Conservation (phyloP, 1,284 basidiomycete genomes). For the Cystobasidium sp. region DNA sequence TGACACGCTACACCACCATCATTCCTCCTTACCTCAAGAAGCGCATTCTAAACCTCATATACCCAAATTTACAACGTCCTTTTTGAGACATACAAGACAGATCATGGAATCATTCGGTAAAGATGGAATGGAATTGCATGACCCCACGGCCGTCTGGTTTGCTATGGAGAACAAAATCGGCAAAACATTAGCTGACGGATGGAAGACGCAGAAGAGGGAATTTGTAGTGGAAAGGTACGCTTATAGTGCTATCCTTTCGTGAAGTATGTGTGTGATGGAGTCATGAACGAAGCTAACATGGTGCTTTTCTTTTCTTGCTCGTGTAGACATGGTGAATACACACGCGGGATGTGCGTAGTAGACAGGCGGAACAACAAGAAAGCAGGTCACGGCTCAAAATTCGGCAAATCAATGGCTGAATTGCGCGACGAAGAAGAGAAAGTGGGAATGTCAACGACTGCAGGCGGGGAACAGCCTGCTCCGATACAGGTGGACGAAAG, state of each 20-base stretch:
- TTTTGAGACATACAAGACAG: slow-evolving; percentile 74
- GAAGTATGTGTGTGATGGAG: too few species aligned
- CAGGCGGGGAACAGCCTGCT: slow-evolving; percentile 12
- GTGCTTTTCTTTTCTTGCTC: neutral
- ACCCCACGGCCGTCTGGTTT: slow-evolving; percentile 79
- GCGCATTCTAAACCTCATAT: slow-evolving; percentile 39
- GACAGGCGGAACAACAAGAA: slow-evolving; percentile 26
- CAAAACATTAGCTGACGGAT: neutral
- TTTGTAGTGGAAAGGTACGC: slow-evolving; percentile 33
- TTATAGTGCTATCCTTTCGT: neutral
- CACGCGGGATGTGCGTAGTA: slow-evolving; percentile 43
- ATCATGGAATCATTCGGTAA: slow-evolving; percentile 67
- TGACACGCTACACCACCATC: slow-evolving; percentile 33
- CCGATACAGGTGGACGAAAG: slow-evolving; percentile 27
- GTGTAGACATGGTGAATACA: slow-evolving; percentile 29
- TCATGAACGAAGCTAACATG: neutral
- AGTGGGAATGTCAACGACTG: neutral
- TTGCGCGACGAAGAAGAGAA: slow-evolving; percentile 8
- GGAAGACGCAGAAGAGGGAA: slow-evolving; percentile 26
- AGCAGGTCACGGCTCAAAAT: slow-evolving; percentile 14
- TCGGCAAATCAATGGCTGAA: slow-evolving; percentile 29
- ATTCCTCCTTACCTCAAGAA: neutral
- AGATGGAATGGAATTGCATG: slow-evolving; percentile 83
- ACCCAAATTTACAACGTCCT: slow-evolving; percentile 70
- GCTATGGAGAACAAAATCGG: slow-evolving; percentile 60